A percentile compares a stretch with the other conserved stretches of the same genome.
phyloP scores from a whole-genome alignment of 2,329 filamentous ascomycete genomes.

The Pseudogymnoascus sp. region DNA sequence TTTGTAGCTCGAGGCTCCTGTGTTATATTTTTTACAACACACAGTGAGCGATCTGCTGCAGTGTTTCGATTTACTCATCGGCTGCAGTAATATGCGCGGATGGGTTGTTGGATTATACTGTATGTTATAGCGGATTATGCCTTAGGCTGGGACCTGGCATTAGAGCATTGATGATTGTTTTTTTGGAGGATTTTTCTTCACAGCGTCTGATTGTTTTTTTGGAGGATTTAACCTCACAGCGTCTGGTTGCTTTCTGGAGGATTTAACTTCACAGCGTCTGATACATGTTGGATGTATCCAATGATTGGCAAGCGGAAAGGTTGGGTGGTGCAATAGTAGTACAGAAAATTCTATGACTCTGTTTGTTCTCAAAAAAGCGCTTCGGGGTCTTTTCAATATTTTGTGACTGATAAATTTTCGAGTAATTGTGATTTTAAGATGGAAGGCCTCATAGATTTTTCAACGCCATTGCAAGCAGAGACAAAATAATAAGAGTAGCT shows the following conservation, averaged over 20 bases:
- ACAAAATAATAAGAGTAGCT: not conserved
- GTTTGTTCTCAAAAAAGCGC: not conserved
- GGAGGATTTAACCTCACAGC: not conserved
- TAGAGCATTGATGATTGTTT: not conserved
- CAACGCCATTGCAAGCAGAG: not conserved
- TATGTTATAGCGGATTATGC: slow-evolving; percentile 4
- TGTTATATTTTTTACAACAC: slow-evolving; percentile 5
- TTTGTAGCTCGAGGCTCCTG: not conserved
- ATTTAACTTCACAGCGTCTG: not conserved
- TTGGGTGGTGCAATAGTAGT: not conserved
- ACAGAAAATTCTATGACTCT: not conserved
- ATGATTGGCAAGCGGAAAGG: not conserved
- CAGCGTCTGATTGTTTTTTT: not conserved
- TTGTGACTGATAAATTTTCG: not conserved
- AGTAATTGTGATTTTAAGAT: not conserved
- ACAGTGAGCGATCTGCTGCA: slow-evolving; percentile 4
- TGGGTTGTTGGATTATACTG: not conserved
- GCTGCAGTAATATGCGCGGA: not conserved
- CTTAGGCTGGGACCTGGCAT: not conserved
- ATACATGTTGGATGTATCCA: not conserved
- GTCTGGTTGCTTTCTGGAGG: not conserved
- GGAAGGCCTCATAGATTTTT: not conserved
- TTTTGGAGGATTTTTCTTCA: not conserved
- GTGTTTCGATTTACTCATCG: not conserved
- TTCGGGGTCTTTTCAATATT: not conserved